A percentile compares a stretch with the other conserved stretches of the same genome.
Conservation (phyloP, 805 yeast species). For the baker's yeast (Saccharomyces cerevisiae) region DNA sequence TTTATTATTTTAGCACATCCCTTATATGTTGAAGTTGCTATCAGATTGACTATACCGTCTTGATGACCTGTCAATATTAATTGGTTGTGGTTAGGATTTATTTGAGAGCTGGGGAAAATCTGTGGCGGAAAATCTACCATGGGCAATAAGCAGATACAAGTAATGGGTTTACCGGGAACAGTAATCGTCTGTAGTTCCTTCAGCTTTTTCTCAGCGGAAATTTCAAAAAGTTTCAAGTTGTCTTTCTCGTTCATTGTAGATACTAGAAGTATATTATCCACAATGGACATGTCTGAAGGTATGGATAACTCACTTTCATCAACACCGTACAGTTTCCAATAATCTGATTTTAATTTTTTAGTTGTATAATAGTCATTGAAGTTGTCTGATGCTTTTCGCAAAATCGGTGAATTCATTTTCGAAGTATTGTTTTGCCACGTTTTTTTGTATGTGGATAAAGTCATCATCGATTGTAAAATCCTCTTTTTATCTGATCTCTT, state of each 20-base stretch:
- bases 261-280: conserved; percentile 11
- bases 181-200: conserved; percentile 18
- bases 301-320: conserved; percentile 2
- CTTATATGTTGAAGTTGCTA: conserved; percentile 42
- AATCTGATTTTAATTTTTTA: conserved; percentile 20
- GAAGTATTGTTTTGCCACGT: conserved; percentile 20
- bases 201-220: conserved; percentile 6
- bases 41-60: conserved; percentile 65
- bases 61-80: conserved; percentile 62
- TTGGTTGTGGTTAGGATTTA: conserved; percentile 8
- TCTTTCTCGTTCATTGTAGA: conserved; percentile 11
- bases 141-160: conserved; percentile 10
- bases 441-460: conserved; percentile 4
- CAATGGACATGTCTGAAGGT: conserved; percentile 11
- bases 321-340: conserved; percentile 13
- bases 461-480: neutral
- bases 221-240: conserved; percentile 15
- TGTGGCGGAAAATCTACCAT: conserved; percentile 1
- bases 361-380: conserved; percentile 24
- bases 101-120: neutral
- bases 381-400: conserved; percentile 24
- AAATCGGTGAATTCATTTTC: conserved; percentile 14
- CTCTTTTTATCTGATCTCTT: conserved; percentile 6
- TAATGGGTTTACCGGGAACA: conserved; percentile 20
- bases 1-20: conserved; percentile 66